phyloP scores from a whole-genome alignment of 1,139 yeast species.

The Taphrina populina region DNA sequence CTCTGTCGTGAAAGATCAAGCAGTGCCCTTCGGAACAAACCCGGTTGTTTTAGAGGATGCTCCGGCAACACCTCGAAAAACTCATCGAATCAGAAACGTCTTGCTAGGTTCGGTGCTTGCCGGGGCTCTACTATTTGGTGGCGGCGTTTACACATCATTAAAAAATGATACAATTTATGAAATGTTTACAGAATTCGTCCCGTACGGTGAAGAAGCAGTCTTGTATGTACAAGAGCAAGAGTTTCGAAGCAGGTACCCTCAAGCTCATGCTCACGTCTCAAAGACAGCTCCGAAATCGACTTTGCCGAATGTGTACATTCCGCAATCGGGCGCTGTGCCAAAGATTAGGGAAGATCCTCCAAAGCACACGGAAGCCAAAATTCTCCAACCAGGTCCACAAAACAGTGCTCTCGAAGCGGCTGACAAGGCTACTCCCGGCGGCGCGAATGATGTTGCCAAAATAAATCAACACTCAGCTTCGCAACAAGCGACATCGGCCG shows the following conservation, averaged over 20 bases:
- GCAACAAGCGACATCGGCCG: conserved; percentile 1
- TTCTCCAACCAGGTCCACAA: conserved; percentile 27
- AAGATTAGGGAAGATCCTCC: conserved; percentile 17
- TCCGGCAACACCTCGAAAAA: conserved; percentile 4
- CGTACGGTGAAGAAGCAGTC: conserved; percentile 57
- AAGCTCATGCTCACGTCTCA: conserved; percentile 45
- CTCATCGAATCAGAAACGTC: conserved; percentile 24
- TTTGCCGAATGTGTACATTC: conserved; percentile 26
- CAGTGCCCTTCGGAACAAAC: conserved; percentile 19
- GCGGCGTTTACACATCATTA: conserved; percentile 47
- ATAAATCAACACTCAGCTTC: conserved; percentile 6
- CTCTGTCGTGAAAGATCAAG: conserved; percentile 1
- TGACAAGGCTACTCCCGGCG: conserved; percentile 29
- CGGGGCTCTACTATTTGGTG: conserved; percentile 43
- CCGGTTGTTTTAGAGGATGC: conserved; percentile 12
- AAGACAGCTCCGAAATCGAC: conserved; percentile 39
- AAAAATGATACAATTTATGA: conserved; percentile 48
- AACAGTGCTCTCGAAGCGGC: conserved; percentile 18
- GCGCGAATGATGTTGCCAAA: conserved; percentile 6
- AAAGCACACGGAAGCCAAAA: conserved; percentile 24
- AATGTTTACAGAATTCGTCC: conserved; percentile 59
- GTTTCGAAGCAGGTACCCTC: conserved; percentile 44
- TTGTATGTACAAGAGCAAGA: conserved; percentile 53
- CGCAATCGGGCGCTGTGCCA: conserved; percentile 24
- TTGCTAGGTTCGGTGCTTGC: conserved; percentile 34